Percentiles rank a stretch among this genome's conserved stretches.
Conservation (phyloP, 805 yeast species). For the Metschnikowia baotianmanensis region DNA sequence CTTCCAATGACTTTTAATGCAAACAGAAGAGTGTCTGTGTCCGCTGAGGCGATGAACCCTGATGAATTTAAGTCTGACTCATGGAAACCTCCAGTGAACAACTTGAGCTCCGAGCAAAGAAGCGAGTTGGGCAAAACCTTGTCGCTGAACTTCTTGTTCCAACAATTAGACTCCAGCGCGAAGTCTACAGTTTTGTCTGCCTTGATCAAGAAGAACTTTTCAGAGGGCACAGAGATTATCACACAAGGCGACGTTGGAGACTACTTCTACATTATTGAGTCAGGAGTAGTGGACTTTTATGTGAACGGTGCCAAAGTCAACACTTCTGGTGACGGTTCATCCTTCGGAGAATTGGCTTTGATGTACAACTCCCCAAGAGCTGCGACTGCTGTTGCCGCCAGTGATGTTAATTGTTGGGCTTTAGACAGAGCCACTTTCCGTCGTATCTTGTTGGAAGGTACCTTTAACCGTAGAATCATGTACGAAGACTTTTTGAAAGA, state of each 20-base stretch:
- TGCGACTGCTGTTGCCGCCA: conserved; percentile 79
- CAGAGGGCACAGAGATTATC: conserved; percentile 64
- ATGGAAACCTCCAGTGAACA: conserved; percentile 72
- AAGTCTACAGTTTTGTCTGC: conserved; percentile 78
- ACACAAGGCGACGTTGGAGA: conserved; percentile 95
- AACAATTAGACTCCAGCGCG: conserved; percentile 76
- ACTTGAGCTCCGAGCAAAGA: conserved; percentile 61
- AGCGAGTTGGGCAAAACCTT: conserved; percentile 67
- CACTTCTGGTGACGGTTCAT: conserved; percentile 79
- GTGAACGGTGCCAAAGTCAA: conserved; percentile 71
- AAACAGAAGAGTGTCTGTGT: conserved; percentile 83
- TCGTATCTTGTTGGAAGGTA: conserved; percentile 84
- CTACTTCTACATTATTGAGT: conserved; percentile 81
- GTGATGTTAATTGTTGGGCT: conserved; percentile 75
- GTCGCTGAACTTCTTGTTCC: conserved; percentile 79
- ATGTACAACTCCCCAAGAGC: conserved; percentile 99
- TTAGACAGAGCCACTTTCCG: conserved; percentile 91
- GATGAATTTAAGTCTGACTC: conserved; percentile 61
- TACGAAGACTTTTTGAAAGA: conserved; percentile 86
- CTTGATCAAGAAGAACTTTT: conserved; percentile 66
- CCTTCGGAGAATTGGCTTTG: conserved; percentile 94
- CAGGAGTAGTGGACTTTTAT: conserved; percentile 77
- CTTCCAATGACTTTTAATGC: conserved; percentile 68
- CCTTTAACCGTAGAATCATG: conserved; percentile 84
- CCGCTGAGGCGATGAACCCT: conserved; percentile 85